Base-by-base conservation (phyloP, 2,329 filamentous ascomycete species). In the Apiospora malaysiana region DNA sequence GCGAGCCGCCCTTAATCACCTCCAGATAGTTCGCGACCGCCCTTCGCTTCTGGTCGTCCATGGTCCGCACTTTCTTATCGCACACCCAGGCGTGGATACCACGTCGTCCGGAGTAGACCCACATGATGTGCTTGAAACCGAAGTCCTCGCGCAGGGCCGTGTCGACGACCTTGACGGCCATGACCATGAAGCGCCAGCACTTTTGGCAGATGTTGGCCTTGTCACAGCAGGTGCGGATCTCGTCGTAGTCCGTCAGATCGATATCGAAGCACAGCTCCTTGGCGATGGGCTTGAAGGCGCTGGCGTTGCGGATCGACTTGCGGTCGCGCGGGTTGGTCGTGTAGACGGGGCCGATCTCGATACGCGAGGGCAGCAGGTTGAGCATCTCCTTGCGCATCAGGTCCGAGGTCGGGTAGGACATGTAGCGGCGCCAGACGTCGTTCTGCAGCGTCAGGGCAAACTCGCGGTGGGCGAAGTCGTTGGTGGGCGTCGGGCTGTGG, bases 251-350 rank as follows among this genome's bases (percentile, higher is more conserved):
- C 70, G 96, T 98, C 89, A 99, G 89, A 88, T 99, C 96, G 77
- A 99, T 98, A 92, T 99, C 96, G 82, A 99, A 98, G 77, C 97
- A 97, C 49, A 99, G 85, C 81, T 99, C 96, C 81, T 99, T 99
- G 70, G 93, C 89, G 43, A 98, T 82, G 0, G 96, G 95, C 74
- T 92, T 92, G 84, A 99, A 98, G 10, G 93, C 90, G 66, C 90
- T 90, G 46, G 91, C 89, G 81, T 94, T 95, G 69, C 92, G 90
- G 45, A 98, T 83, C 0, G 92, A 92, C 83, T 98, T 99, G 78
- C 95, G 91, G 77, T 99, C 96, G 76, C 94, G 92, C 0, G 96
- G 96, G 80, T 98, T 98, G 66, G 94, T 93, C 69, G 89, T 94
- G 84, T 99, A 99, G 67, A 98, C 93, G n/a, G 96, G 96, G 0